Conservation (phyloP, 768 basidiomycete species). For the Mycena crocata region DNA sequence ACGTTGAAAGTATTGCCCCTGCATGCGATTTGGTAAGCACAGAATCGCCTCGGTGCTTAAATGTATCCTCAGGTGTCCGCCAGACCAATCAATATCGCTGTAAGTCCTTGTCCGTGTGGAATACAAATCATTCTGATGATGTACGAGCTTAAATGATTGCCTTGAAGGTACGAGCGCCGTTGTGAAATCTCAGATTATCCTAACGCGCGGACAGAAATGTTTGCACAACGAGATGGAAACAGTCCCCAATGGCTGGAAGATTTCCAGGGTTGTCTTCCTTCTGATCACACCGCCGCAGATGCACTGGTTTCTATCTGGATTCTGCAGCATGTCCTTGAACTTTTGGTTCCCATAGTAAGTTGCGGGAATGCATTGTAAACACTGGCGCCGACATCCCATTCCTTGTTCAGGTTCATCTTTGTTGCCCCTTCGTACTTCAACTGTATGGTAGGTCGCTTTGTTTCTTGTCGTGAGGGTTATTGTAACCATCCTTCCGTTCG, state of each 20-base stretch:
- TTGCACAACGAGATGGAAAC: constrained; percentile 52
- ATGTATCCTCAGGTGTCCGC: neutral
- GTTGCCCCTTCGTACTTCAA: constrained; percentile 43
- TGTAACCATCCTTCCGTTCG: no score
- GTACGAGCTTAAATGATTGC: neutral
- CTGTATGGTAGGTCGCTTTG: no score
- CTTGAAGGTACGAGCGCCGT: neutral
- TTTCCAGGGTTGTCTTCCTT: constrained; percentile 19
- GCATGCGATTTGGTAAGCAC: constrained; percentile 66
- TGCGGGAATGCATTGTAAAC: neutral
- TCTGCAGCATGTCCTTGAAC: constrained; percentile 45
- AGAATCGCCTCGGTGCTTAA: neutral
- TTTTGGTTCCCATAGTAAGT: constrained; percentile 36
- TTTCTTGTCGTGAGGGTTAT: no score
- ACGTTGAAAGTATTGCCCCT: constrained; percentile 67
- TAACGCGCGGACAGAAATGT: constrained; percentile 47
- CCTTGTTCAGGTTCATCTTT: constrained; percentile 48
- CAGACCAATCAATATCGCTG: constrained; percentile 44
- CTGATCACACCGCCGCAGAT: constrained; percentile 28
- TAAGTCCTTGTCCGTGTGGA: neutral
- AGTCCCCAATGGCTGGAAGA: constrained; percentile 36
- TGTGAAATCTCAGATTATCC: neutral
- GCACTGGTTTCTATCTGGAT: constrained; percentile 55
- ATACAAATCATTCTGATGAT: neutral
- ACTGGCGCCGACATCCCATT: constrained; percentile 7